A percentile compares a stretch with the other conserved stretches of the same genome.
Conservation (phyloP, 2,329 filamentous ascomycete species). For the Beauveria brongniartii region DNA sequence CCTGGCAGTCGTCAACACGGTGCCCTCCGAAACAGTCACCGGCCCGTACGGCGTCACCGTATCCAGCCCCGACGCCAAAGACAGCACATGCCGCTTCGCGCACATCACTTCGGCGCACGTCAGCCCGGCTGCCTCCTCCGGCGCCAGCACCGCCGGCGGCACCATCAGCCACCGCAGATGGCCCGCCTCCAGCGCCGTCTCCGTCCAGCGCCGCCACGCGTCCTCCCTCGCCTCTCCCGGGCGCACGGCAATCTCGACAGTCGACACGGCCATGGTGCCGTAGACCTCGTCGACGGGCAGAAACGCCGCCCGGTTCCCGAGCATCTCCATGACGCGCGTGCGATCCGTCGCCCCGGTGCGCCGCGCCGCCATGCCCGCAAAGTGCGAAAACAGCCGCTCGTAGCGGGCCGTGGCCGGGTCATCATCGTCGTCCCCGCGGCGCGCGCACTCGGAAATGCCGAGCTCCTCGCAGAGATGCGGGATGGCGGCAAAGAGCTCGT, state of each 20-base stretch:
- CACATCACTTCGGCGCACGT: neutral
- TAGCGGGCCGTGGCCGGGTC: neutral
- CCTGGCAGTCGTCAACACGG: neutral
- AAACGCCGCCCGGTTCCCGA: neutral
- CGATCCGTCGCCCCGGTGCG: neutral
- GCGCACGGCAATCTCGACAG: neutral
- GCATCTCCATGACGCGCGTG: conserved; percentile 4
- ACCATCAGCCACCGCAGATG: conserved; percentile 1
- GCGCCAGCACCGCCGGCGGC: neutral
- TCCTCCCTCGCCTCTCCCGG: neutral
- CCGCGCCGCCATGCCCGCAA: neutral
- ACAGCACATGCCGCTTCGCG: neutral
- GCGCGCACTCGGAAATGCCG: neutral
- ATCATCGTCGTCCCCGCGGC: neutral
- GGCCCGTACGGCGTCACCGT: neutral
- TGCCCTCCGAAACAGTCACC: neutral
- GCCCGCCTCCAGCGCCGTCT: neutral
- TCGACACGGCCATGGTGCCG: neutral
- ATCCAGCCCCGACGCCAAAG: neutral
- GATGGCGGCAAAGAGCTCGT: conserved; percentile 1
- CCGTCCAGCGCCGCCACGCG: neutral
- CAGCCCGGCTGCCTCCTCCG: neutral
- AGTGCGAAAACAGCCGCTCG: conserved; percentile 3
- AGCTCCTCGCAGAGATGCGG: neutral
- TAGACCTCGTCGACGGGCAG: conserved; percentile 6